A percentile compares a stretch with the other conserved stretches of the same genome.
phyloP scores from a whole-genome alignment of 2,329 filamentous ascomycete species.

The Aspergillus pseudoviridinutans region DNA sequence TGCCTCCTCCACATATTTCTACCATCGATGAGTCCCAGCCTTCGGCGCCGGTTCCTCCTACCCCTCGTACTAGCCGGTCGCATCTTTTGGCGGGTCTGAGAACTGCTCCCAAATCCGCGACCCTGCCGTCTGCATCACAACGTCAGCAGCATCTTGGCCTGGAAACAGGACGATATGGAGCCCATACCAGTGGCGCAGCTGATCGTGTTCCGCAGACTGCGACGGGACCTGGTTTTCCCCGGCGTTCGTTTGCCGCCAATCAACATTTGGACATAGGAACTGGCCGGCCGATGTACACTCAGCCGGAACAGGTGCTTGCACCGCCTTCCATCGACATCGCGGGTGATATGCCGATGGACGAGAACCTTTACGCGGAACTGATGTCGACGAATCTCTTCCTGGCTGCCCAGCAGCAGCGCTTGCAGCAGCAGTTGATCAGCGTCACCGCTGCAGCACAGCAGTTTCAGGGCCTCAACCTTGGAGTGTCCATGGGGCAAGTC shows the following conservation, averaged over 20 bases:
- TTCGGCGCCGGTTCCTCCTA: slow-evolving; percentile 63
- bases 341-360: slow-evolving; percentile 72
- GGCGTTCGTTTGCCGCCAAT: slow-evolving; percentile 36
- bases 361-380: slow-evolving; percentile 79
- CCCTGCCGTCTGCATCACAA: slow-evolving; percentile 64
- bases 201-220: slow-evolving; percentile 57
- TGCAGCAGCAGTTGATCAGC: slow-evolving; percentile 86
- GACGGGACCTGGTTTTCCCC: slow-evolving; percentile 51
- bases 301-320: slow-evolving; percentile 67
- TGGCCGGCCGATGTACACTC: slow-evolving; percentile 59
- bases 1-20: slow-evolving; percentile 70
- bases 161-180: slow-evolving; percentile 47
- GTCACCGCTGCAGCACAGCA: slow-evolving; percentile 81
- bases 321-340: slow-evolving; percentile 74
- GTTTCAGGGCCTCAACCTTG: slow-evolving; percentile 72
- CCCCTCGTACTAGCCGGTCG: slow-evolving; percentile 88
- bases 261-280: slow-evolving; percentile 37
- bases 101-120: slow-evolving; percentile 84
- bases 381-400: slow-evolving; percentile 89
- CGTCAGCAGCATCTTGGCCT: slow-evolving; percentile 52
- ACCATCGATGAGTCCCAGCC: slow-evolving; percentile 62
- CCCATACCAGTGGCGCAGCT: slow-evolving; percentile 39
- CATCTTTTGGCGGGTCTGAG: slow-evolving; percentile 90
- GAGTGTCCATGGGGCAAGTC: slow-evolving; percentile 39
- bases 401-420: slow-evolving; percentile 87